Evolutionary conservation across 176 grass and related monocot species (phyloP).

Genomic region (Areca catechu): DNA sequence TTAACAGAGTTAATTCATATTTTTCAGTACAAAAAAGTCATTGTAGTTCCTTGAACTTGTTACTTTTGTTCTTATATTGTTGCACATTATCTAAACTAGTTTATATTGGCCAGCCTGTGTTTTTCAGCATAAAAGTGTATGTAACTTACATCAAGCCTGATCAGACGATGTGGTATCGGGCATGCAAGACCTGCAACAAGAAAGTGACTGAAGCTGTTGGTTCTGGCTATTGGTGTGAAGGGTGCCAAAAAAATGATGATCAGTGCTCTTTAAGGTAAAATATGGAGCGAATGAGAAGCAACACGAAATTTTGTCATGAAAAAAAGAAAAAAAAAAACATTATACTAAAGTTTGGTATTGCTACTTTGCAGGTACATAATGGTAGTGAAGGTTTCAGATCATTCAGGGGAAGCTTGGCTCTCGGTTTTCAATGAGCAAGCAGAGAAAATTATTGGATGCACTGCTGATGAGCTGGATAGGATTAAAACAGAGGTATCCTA

Average conservation of each 20-base stretch:
- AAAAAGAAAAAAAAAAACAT: no score
- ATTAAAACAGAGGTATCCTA: constrained; percentile 61
- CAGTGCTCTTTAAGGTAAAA: constrained; percentile 68
- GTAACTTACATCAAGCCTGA: constrained; percentile 87
- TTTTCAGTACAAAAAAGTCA: no score
- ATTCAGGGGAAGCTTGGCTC: constrained; percentile 79
- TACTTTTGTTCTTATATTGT: no score
- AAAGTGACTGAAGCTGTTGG: constrained; percentile 71
- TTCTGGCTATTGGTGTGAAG: constrained; percentile 86
- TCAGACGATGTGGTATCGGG: constrained; percentile 91
- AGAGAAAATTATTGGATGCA: constrained; percentile 84
- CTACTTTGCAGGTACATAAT: constrained; percentile 65
- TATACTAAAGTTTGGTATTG: not conserved
- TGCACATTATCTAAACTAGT: not conserved
- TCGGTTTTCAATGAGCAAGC: constrained; percentile 91
- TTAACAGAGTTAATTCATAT: no score
- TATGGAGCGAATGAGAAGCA: not conserved
- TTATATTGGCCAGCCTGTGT: constrained; percentile 39
- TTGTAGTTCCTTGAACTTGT: no score
- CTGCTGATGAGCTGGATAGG: constrained; percentile 76
- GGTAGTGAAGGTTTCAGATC: constrained; percentile 80
- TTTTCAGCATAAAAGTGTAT: constrained; percentile 58
- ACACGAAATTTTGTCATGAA: no score
- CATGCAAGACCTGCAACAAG: constrained; percentile 93
- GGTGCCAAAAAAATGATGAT: constrained; percentile 68